Conservation (phyloP, 1,284 basidiomycete species). For the Albatrellus sp. region DNA sequence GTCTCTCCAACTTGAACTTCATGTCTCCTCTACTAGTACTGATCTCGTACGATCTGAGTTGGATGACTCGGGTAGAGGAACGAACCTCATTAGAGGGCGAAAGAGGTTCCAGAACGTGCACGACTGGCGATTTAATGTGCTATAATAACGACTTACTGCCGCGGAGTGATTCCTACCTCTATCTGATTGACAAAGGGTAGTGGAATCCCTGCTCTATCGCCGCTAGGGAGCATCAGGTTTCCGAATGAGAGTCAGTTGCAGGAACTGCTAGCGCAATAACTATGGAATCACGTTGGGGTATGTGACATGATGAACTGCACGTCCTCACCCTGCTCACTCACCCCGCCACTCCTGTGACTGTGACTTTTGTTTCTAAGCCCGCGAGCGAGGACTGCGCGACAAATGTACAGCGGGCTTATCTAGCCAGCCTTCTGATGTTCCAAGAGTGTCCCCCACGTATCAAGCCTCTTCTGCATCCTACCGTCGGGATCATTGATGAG, state of each 20-base stretch:
- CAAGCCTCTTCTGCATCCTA: conserved; percentile 25
- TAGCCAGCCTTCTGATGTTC: conserved; percentile 33
- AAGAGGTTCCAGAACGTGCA: conserved; percentile 48
- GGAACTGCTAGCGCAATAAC: too few species aligned
- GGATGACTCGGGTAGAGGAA: conserved; percentile 44
- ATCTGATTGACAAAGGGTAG: conserved; percentile 26
- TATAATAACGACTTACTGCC: not conserved
- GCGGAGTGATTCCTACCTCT: conserved; percentile 6
- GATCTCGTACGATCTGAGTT: conserved; percentile 35
- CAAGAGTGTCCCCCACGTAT: conserved; percentile 29
- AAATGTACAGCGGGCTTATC: too few species aligned
- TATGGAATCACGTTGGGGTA: not conserved
- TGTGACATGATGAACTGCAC: not conserved
- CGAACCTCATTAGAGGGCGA: conserved; percentile 24
- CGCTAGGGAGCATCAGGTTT: conserved; percentile 35
- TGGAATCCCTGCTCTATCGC: conserved; percentile 29
- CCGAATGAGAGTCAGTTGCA: conserved; percentile 14
- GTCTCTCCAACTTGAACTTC: conserved; percentile 33
- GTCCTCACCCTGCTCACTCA: conserved; percentile 46
- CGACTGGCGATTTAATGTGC: conserved; percentile 16
- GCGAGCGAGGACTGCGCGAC: too few species aligned
- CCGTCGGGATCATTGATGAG: conserved; percentile 38
- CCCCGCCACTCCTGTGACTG: conserved; percentile 38
- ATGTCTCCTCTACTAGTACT: conserved; percentile 47
- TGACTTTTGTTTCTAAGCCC: too few species aligned